These are phyloP conservation scores for Chrysanthemum lavandulifolium DNA, from an alignment of 129 eudicot species.

Conservation along the genomic window DNA sequence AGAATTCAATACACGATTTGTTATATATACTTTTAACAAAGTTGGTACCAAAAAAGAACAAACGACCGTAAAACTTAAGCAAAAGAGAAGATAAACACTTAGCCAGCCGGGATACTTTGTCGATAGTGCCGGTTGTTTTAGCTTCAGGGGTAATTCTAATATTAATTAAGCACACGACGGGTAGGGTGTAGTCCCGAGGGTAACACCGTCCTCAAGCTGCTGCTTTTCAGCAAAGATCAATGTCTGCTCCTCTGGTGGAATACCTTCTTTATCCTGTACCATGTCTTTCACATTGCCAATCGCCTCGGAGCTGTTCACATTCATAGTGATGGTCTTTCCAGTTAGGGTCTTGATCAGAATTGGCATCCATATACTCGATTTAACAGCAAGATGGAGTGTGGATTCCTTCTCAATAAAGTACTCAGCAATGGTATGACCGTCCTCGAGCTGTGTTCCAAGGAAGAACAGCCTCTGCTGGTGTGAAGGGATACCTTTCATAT, in stretches of 20 bases:
- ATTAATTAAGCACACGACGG: too few species aligned
- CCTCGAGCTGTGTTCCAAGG: neutral
- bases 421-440: neutral
- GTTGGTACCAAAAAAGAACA: too few species aligned
- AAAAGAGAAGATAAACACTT: too few species aligned
- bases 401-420: conserved; percentile 17
- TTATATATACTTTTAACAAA: too few species aligned
- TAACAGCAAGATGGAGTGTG: conserved; percentile 6
- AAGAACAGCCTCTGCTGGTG: neutral
- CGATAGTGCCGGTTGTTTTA: too few species aligned
- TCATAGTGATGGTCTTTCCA: neutral
- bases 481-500: neutral
- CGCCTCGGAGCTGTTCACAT: neutral
- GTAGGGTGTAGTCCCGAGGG: too few species aligned
- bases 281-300: neutral
- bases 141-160: too few species aligned
- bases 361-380: neutral
- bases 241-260: neutral
- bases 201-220: neutral
- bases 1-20: too few species aligned
- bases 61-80: too few species aligned
- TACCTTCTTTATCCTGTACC: neutral
- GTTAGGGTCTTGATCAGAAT: neutral
- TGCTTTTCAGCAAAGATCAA: neutral
- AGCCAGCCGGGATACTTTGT: too few species aligned